Percentiles rank a stretch among this genome's conserved stretches.
phyloP scores from a whole-genome alignment of 2,329 filamentous ascomycete species.

The Ambrosiella cleistominuta region DNA sequence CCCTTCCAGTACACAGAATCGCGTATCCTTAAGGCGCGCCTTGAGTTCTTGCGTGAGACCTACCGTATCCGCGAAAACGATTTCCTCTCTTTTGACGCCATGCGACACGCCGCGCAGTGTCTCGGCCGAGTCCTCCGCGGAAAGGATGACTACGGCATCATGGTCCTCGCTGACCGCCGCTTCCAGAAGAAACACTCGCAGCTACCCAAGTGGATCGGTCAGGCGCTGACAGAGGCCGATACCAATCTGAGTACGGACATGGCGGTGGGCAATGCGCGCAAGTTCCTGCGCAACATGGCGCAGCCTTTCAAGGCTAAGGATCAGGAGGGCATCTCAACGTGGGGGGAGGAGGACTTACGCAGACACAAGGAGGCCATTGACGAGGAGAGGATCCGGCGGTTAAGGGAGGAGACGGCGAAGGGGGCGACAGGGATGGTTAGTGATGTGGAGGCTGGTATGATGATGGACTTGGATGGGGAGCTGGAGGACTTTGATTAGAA shows the following conservation, averaged over 20 bases:
- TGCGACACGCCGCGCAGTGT: conserved; percentile 97
- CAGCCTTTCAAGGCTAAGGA: conserved; percentile 69
- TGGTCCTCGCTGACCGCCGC: conserved; percentile 87
- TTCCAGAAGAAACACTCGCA: conserved; percentile 85
- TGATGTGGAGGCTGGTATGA: conserved; percentile 31
- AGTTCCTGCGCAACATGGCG: conserved; percentile 80
- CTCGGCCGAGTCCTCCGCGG: conserved; percentile 84
- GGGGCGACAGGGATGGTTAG: conserved; percentile 13
- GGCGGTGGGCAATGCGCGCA: conserved; percentile 74
- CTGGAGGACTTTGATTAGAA: conserved; percentile 13
- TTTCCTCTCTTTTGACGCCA: conserved; percentile 95
- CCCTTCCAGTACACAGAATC: conserved; percentile 99
- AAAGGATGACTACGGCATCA: conserved; percentile 99
- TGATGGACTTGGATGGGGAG: conserved; percentile 29
- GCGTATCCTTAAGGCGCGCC: conserved; percentile 80
- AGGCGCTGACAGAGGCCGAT: conserved; percentile 69
- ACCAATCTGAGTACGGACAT: conserved; percentile 90
- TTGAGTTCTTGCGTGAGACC: conserved; percentile 92
- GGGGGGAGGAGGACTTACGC: conserved; percentile 66
- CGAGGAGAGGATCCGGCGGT: conserved; percentile 46
- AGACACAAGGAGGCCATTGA: conserved; percentile 61
- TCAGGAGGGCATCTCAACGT: conserved; percentile 85
- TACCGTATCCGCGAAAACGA: conserved; percentile 96
- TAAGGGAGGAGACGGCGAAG: conserved; percentile 29
- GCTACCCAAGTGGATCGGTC: conserved; percentile 91